Evolutionary conservation across 345 rosid species (phyloP), one percentile per base, ranked within the genome.

Genomic region (Bruguiera sexangula): DNA sequence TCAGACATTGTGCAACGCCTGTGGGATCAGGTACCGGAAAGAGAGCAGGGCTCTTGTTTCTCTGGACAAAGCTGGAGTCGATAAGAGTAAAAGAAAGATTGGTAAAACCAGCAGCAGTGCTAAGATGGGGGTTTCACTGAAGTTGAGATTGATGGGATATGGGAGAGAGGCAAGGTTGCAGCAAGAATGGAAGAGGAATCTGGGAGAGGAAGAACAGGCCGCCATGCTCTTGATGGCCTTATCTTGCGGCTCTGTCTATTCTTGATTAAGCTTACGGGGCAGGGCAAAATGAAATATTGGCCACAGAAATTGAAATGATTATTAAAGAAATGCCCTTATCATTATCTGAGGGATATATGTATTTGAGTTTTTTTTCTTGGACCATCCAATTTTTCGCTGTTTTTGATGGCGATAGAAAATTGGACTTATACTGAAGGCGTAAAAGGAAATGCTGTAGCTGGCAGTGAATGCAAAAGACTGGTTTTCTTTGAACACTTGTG

Each of bases 1-100:
- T 70, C 81, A 93, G 98, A 86, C 97, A 2, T 78, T 90, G 68
- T 93, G 98, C 56, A 90, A 93, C 79, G 98, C 98, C 7, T 90
- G 98, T 70, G 98, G 97, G 80, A 93, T 93, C 77, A 89, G 90
- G 69, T 76, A 86, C 68, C 86, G 97, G 69, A 93, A 93, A 81
- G 83, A 75, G 83, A 86, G 73, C 55, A 86, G 83, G 60, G 86
- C 75, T 20, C 37, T 74, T 57, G 50, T 80, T 21, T 85, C 82
- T 3, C 5, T 63, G 63, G 79, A 75, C 30, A 77, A 62, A 39
- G 71, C 69, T 60, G 69, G 71, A 66, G 55, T 60, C 22, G 71
- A 69, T 70, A 76, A 56, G 69, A 64, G 68, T 18, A 67, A 48
- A 56, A 79, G 55, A 30, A 76, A 69, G 30, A 72, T 50, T 16